Conservation (phyloP, 345 rosid species). For the Kernera saxatilis region DNA sequence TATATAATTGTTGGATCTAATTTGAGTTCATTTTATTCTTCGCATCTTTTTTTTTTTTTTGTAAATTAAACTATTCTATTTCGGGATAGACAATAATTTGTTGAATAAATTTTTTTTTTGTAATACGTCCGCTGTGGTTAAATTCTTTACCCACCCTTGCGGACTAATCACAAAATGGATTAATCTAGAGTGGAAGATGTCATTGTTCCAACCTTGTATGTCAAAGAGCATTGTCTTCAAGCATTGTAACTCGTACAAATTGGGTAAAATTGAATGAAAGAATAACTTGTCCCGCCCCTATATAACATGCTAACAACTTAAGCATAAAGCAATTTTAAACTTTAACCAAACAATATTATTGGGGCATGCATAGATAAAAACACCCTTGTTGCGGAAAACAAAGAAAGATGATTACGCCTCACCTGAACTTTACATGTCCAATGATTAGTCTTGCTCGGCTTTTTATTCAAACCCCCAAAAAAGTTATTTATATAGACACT, state of each 20-base stretch:
- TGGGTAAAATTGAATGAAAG: background rate
- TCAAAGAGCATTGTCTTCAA: background rate
- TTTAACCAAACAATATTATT: slow-evolving; percentile 6
- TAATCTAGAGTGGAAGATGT: background rate
- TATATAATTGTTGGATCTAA: background rate
- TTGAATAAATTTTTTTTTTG: no score
- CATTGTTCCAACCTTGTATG: background rate
- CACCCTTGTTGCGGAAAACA: background rate
- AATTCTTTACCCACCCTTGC: no score
- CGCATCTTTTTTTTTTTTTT: no score
- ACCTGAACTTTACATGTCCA: slow-evolving; percentile 8
- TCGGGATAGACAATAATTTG: no score
- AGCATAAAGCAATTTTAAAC: background rate
- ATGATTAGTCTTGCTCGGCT: background rate
- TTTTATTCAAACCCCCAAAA: background rate
- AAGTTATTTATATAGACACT: background rate
- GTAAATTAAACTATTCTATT: no score
- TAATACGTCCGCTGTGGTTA: no score
- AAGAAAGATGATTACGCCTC: slow-evolving; percentile 13
- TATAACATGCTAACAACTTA: background rate
- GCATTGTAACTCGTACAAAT: background rate
- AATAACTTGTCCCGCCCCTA: background rate
- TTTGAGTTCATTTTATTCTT: background rate
- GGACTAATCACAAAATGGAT: background rate
- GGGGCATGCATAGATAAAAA: background rate